phyloP scores from a whole-genome alignment of 2,329 filamentous ascomycete genomes.

The Calonectria fujianensis region DNA sequence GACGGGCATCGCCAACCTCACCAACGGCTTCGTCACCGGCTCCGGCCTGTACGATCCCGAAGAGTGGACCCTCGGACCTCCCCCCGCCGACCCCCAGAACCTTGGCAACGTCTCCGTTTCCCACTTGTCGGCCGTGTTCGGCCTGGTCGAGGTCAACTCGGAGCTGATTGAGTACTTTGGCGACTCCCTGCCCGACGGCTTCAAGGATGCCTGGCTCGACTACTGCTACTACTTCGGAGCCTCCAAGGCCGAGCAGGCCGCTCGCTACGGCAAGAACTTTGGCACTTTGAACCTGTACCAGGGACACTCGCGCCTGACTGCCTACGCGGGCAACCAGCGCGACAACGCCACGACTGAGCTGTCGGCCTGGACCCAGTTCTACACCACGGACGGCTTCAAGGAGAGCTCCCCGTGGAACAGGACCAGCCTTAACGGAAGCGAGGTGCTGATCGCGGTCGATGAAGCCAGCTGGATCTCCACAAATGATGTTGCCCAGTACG shows the following conservation, averaged over 20 bases:
- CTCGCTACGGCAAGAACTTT: conserved; percentile 71
- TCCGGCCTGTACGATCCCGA: conserved; percentile 70
- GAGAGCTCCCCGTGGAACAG: conserved; percentile 61
- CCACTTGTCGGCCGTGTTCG: conserved; percentile 76
- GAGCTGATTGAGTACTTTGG: conserved; percentile 72
- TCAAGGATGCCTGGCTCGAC: conserved; percentile 74
- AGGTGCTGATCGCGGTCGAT: conserved; percentile 68
- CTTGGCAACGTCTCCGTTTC: conserved; percentile 70
- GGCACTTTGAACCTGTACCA: conserved; percentile 70
- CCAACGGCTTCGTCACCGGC: conserved; percentile 76
- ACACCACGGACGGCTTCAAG: conserved; percentile 67
- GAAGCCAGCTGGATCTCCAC: conserved; percentile 76
- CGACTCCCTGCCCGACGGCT: conserved; percentile 66
- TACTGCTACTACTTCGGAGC: conserved; percentile 77
- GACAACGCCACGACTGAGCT: conserved; percentile 68
- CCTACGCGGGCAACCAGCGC: conserved; percentile 68
- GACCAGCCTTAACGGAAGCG: conserved; percentile 63
- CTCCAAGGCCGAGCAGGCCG: conserved; percentile 67
- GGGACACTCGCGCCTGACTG: conserved; percentile 75
- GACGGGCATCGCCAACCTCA: conserved; percentile 71
- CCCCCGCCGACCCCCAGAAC: conserved; percentile 72
- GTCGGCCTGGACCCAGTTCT: conserved; percentile 74
- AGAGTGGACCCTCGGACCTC: conserved; percentile 70
- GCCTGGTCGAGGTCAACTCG: conserved; percentile 74
- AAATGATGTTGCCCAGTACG: conserved; percentile 75